phyloP scores from a whole-genome alignment of 2,329 filamentous ascomycete genomes.

The Fusarium papillatum region DNA sequence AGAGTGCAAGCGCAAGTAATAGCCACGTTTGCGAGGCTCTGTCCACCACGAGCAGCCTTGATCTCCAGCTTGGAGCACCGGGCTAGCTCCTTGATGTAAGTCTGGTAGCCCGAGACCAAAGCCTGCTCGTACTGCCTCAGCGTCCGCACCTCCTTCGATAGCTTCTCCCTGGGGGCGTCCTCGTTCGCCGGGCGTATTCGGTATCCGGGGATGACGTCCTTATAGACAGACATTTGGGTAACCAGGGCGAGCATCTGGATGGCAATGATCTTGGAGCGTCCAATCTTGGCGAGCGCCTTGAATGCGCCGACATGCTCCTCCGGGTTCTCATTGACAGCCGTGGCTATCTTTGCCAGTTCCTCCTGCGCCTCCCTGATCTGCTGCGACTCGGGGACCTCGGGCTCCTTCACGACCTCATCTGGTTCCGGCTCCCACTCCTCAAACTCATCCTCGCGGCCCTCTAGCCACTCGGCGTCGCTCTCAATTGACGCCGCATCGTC shows the following conservation, averaged over 20 bases:
- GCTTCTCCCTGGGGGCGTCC: slow-evolving; percentile 80
- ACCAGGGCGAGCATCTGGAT: slow-evolving; percentile 90
- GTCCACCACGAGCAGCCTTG: slow-evolving; percentile 53
- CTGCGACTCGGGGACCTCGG: slow-evolving; percentile 79
- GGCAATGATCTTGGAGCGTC: slow-evolving; percentile 75
- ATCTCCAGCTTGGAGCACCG: slow-evolving; percentile 72
- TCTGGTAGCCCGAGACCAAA: slow-evolving; percentile 86
- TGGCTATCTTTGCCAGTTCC: slow-evolving; percentile 87
- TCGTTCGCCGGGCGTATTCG: slow-evolving; percentile 88
- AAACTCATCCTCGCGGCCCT: slow-evolving; percentile 68
- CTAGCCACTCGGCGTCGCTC: slow-evolving; percentile 75
- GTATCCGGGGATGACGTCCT: slow-evolving; percentile 96
- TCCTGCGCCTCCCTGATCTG: slow-evolving; percentile 92
- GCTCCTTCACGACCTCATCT: slow-evolving; percentile 66
- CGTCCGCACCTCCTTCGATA: slow-evolving; percentile 92
- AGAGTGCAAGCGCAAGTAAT: slow-evolving; percentile 89
- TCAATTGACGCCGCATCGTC: slow-evolving; percentile 68
- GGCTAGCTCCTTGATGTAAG: slow-evolving; percentile 83
- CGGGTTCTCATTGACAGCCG: slow-evolving; percentile 88
- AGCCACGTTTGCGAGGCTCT: slow-evolving; percentile 78
- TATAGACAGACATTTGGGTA: slow-evolving; percentile 92
- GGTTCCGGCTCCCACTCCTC: slow-evolving; percentile 61
- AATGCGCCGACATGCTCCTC: slow-evolving; percentile 90
- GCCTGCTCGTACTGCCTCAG: slow-evolving; percentile 90
- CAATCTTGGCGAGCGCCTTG: slow-evolving; percentile 82